Percentiles rank a stretch among this genome's conserved stretches.
Conservation (phyloP, 768 basidiomycete genomes). For the Cyclocybe aegerita region DNA sequence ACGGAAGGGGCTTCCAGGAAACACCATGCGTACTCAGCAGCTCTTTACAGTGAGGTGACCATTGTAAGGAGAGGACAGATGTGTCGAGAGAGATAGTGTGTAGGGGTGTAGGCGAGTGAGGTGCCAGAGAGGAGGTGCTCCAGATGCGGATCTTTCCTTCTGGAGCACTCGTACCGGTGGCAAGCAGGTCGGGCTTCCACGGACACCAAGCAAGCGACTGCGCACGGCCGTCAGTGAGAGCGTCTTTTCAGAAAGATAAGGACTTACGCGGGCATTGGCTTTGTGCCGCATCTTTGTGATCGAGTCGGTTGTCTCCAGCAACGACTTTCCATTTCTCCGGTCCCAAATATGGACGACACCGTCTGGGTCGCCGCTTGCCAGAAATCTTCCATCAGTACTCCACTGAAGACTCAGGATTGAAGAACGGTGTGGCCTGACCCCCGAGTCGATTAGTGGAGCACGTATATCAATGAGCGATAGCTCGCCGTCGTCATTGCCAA, state of each 20-base stretch:
- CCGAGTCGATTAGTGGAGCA: slow-evolving; percentile 33
- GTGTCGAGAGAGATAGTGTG: slow-evolving; percentile 79
- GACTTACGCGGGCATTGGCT: slow-evolving; percentile 51
- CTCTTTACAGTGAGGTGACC: slow-evolving; percentile 86
- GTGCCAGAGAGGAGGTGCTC: slow-evolving; percentile 33
- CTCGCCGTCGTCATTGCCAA: slow-evolving; percentile 62
- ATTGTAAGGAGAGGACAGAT: slow-evolving; percentile 63
- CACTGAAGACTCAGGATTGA: slow-evolving; percentile 73
- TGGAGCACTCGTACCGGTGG: slow-evolving; percentile 58
- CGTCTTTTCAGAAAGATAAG: neutral
- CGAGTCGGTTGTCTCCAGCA: slow-evolving; percentile 54
- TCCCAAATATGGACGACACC: slow-evolving; percentile 89
- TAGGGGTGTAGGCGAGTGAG: slow-evolving; percentile 32
- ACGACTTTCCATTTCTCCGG: slow-evolving; percentile 52
- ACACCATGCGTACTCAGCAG: slow-evolving; percentile 86
- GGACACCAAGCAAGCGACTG: slow-evolving; percentile 87
- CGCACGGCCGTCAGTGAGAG: neutral
- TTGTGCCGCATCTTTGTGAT: slow-evolving; percentile 60
- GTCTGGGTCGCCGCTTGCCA: slow-evolving; percentile 85
- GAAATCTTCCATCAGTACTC: slow-evolving; percentile 68
- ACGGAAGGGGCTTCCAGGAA: slow-evolving; percentile 36
- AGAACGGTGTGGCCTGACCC: slow-evolving; percentile 44
- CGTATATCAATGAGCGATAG: slow-evolving; percentile 70
- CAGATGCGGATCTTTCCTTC: slow-evolving; percentile 49
- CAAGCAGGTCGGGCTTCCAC: slow-evolving; percentile 78